A percentile compares a stretch with the other conserved stretches of the same genome.
These are phyloP conservation scores for Blastocystis sp. DNA, from an alignment of 352 stramenopile genomes.

Conservation along the genomic window DNA sequence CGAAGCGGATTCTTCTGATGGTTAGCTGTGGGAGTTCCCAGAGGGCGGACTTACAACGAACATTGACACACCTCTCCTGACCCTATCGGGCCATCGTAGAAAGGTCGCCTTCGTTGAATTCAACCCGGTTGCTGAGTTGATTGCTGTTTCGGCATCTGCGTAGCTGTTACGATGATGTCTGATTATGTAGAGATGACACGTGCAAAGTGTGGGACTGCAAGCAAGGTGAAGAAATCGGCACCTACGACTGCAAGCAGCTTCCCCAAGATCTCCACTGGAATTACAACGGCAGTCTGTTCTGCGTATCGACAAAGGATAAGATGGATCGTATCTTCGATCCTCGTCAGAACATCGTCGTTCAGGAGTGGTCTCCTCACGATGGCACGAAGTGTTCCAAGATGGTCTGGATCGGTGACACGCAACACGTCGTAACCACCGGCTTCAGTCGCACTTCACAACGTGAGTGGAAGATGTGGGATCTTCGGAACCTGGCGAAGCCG, in stretches of 20 bases:
- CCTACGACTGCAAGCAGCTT: constrained; percentile 62
- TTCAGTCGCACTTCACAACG: constrained; percentile 89
- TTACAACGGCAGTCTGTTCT: constrained; percentile 83
- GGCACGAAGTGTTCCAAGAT: constrained; percentile 95
- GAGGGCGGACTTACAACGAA: constrained; percentile 81
- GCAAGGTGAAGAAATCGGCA: constrained; percentile 76
- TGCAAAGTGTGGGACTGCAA: constrained; percentile 98
- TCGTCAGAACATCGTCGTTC: constrained; percentile 65
- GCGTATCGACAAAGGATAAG: constrained; percentile 95
- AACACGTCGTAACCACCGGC: constrained; percentile 88
- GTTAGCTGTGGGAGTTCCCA: constrained; percentile 88
- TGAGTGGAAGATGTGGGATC: constrained; percentile 80
- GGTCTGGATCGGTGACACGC: constrained; percentile 83
- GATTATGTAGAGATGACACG: constrained; percentile 61
- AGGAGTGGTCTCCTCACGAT: constrained; percentile 76
- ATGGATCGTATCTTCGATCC: constrained; percentile 87
- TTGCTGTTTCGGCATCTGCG: constrained; percentile 81
- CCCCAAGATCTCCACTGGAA: constrained; percentile 96
- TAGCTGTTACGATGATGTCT: constrained; percentile 62
- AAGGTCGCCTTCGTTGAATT: constrained; percentile 93
- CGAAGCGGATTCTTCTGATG: not conserved
- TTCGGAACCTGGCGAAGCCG: constrained; percentile 64
- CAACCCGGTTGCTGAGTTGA: constrained; percentile 90
- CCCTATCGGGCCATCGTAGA: constrained; percentile 81
- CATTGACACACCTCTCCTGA: constrained; percentile 83